Conservation (phyloP, 75 land plant species). For the Sequoia sempervirens region DNA sequence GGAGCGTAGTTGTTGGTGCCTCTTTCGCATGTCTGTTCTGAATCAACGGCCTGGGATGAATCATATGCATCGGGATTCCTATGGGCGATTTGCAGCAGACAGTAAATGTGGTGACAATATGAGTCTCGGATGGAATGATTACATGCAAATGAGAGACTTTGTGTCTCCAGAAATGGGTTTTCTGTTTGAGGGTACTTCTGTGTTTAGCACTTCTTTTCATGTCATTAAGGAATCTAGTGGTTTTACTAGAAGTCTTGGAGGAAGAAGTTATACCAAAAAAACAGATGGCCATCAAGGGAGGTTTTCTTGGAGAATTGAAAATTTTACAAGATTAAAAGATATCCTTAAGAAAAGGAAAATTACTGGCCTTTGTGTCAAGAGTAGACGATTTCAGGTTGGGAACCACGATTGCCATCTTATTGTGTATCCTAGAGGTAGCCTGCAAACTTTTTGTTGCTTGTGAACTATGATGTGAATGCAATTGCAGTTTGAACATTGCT, state of each 20-base stretch:
- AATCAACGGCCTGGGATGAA: conserved; percentile 44
- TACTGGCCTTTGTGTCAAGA: conserved; percentile 51
- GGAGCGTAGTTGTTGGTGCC: conserved; percentile 54
- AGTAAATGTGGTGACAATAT: conserved; percentile 52
- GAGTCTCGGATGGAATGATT: conserved; percentile 56
- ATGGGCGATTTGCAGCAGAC: conserved; percentile 50
- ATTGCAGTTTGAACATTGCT: background rate
- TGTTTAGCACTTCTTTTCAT: conserved; percentile 49
- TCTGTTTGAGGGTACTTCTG: conserved; percentile 42
- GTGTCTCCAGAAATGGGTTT: conserved; percentile 48
- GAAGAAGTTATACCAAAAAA: conserved; percentile 24
- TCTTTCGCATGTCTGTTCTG: conserved; percentile 52
- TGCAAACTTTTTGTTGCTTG: conserved; percentile 2
- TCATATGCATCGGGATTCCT: conserved; percentile 53
- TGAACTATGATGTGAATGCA: background rate
- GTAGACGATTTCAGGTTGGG: conserved; percentile 50
- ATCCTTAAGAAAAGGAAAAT: conserved; percentile 48
- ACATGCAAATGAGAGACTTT: conserved; percentile 53
- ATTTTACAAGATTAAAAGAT: conserved; percentile 46
- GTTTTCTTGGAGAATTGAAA: conserved; percentile 47
- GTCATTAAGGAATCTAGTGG: conserved; percentile 55
- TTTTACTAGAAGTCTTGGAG: conserved; percentile 33
- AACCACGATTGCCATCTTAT: conserved; percentile 45
- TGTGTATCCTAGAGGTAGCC: conserved; percentile 49
- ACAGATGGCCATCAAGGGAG: conserved; percentile 42